These are phyloP conservation scores for Irpex sp. DNA, from an alignment of 1,284 basidiomycete genomes.

Conservation along the genomic window DNA sequence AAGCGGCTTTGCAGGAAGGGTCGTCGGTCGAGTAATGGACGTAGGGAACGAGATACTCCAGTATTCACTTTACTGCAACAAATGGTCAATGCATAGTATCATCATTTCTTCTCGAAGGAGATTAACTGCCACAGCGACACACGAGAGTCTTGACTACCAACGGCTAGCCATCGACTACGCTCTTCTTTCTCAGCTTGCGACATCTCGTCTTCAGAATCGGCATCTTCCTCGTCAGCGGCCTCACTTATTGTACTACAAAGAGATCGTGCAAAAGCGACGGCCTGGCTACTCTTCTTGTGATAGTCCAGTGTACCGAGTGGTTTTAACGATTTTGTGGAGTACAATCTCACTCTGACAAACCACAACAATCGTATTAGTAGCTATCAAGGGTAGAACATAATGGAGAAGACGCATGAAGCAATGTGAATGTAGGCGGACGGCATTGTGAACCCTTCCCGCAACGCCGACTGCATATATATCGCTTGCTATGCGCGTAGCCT, in stretches of 20 bases:
- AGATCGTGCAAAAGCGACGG: slow-evolving; percentile 59
- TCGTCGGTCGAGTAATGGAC: neutral
- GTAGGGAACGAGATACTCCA: neutral
- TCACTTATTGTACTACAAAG: neutral
- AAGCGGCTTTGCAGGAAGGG: no score
- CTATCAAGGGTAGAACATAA: neutral
- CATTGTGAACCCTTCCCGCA: neutral
- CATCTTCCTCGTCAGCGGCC: slow-evolving; percentile 27
- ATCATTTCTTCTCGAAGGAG: slow-evolving; percentile 47
- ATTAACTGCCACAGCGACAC: slow-evolving; percentile 80
- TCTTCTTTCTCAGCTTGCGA: slow-evolving; percentile 45
- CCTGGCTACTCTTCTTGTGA: slow-evolving; percentile 74
- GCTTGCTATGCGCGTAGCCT: neutral
- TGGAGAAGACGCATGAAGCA: neutral
- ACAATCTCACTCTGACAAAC: slow-evolving; percentile 65
- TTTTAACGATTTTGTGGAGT: slow-evolving; percentile 74
- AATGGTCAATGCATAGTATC: neutral
- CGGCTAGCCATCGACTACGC: slow-evolving; percentile 66
- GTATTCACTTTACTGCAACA: neutral
- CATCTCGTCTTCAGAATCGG: slow-evolving; percentile 51
- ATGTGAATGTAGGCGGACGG: neutral
- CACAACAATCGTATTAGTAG: neutral
- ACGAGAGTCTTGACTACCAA: slow-evolving; percentile 70
- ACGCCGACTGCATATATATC: neutral
- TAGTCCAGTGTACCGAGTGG: slow-evolving; percentile 75